Evolutionary conservation across 1,284 basidiomycete species (phyloP).

Genomic region (Ceraceosorus bombacis): DNA sequence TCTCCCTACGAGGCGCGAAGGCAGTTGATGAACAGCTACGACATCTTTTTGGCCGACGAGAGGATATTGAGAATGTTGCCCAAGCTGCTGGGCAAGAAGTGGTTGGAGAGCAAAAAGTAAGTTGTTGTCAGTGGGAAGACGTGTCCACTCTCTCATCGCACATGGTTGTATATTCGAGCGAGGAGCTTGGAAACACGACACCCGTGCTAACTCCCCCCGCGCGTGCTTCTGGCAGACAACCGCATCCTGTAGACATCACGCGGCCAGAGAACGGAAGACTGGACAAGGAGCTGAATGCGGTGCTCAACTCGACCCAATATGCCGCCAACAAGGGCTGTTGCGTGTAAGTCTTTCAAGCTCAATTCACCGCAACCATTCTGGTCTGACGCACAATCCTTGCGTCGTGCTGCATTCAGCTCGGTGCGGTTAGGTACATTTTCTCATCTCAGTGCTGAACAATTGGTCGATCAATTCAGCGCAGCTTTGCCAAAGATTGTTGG

Average conservation of each 20-base stretch:
- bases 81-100: conserved; percentile 75
- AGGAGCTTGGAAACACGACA: too few relatives aligned
- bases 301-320: conserved; percentile 86
- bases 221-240: conserved; percentile 59
- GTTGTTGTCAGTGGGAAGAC: conserved; percentile 15
- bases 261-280: conserved; percentile 63
- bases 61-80: conserved; percentile 80
- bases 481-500: conserved; percentile 69
- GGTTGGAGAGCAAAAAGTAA: conserved; percentile 90
- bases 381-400: conserved; percentile 2
- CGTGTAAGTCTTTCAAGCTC: conserved; percentile 5
- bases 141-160: not conserved
- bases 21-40: conserved; percentile 76
- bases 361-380: not conserved
- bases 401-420: conserved; percentile 54
- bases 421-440: conserved; percentile 70
- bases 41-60: conserved; percentile 86
- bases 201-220: too few relatives aligned
- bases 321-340: conserved; percentile 54
- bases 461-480: conserved; percentile 69
- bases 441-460: conserved; percentile 64
- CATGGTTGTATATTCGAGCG: not conserved
- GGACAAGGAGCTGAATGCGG: conserved; percentile 79
- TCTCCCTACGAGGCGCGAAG: conserved; percentile 74
- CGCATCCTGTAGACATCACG: conserved; percentile 78